Evolutionary conservation across 2,329 filamentous ascomycete genomes (phyloP), one percentile per base, ranked within the genome.

Genomic region (Colletotrichum eremochloae): DNA sequence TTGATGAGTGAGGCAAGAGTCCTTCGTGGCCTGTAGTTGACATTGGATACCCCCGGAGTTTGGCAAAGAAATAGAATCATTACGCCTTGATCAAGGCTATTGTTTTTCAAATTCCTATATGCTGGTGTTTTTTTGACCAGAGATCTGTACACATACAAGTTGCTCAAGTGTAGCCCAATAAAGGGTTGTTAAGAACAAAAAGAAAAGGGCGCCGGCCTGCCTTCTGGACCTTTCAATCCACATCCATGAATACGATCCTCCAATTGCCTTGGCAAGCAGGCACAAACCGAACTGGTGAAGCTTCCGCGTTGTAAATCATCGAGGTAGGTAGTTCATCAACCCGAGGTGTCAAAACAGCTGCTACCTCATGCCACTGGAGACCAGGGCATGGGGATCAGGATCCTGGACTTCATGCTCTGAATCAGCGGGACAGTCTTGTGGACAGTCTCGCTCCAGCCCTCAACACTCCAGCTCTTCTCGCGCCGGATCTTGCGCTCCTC

Each of bases 351-450:
- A 24, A 33, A 3, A 20, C n/a, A 31, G 24, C 20, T 33, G 36
- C 55, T 44, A 24, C 40, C 40, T 81, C 87, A 97, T 74, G 92
- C 92, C 73, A 98, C 94, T 5, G 96, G 95, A 74, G 94, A 97
- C 96, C 96, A 99, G 11, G 95, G 93, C 92, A 98, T 95, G 15
- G 96, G 94, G 73, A 98, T 92, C 80, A 99, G 82, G 78, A 99
- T 95, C 77, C 94, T 89, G 80, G 94, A 97, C 89, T 96, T 94
- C 96, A 99, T 99, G 71, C 87, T 91, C 85, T 98, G 95, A 78
- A 99, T 99, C 75, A 99, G 88, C 42, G 96, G 96, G 58, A 99
- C 96, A 1, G 96, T 99, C 89, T 97, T 98, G 87, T 99, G 96
- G 48, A 98, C 96, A 33, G 96, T 98, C 79, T 98, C 94, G 64